Conservation (phyloP, 2,329 filamentous ascomycete species). For the Didymella sp. region DNA sequence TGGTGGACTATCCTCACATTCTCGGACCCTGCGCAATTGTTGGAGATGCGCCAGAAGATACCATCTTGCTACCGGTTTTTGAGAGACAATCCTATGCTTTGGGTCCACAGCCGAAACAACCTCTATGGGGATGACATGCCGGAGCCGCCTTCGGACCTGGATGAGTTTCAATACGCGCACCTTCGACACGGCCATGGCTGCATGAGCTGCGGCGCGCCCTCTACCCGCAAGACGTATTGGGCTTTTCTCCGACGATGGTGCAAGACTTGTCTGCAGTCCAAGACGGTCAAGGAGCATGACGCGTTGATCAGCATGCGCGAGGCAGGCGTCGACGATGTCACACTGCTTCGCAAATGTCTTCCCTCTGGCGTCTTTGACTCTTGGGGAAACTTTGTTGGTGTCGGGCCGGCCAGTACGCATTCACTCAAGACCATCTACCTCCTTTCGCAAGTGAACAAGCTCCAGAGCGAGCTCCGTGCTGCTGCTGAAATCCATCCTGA, state of each 20-base stretch:
- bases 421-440: conserved; percentile 46
- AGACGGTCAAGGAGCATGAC: conserved; percentile 44
- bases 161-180: conserved; percentile 51
- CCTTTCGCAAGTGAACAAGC: conserved; percentile 36
- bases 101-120: conserved; percentile 48
- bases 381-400: conserved; percentile 50
- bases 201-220: conserved; percentile 46
- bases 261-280: conserved; percentile 46
- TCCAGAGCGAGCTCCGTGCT: conserved; percentile 35
- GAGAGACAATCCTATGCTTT: conserved; percentile 46
- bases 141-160: conserved; percentile 45
- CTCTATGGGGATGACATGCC: conserved; percentile 45
- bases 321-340: conserved; percentile 37
- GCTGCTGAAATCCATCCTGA: conserved; percentile 26
- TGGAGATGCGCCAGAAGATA: conserved; percentile 46
- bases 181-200: conserved; percentile 51
- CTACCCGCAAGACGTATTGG: conserved; percentile 54
- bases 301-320: conserved; percentile 36
- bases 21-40: conserved; percentile 44
- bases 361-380: conserved; percentile 48
- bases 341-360: conserved; percentile 40
- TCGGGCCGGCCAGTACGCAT: conserved; percentile 44
- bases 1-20: conserved; percentile 49
- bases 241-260: conserved; percentile 54
- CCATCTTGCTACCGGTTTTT: conserved; percentile 46